These are phyloP conservation scores for Aurifilum marmelostoma DNA, from an alignment of 2,329 filamentous ascomycete genomes.

Conservation along the genomic window DNA sequence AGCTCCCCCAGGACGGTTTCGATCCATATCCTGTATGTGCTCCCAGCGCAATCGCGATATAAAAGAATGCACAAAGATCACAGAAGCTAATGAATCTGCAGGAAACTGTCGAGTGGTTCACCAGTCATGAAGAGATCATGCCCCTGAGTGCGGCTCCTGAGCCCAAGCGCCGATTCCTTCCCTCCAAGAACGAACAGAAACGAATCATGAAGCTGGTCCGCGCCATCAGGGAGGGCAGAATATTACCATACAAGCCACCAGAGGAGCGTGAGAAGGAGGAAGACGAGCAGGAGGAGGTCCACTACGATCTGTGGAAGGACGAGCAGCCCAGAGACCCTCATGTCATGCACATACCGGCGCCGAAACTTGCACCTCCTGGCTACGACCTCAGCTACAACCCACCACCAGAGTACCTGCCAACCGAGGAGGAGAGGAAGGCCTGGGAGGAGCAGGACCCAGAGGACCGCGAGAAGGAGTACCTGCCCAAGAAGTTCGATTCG, in stretches of 20 bases:
- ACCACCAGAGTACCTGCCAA: constrained; percentile 89
- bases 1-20: constrained; percentile 84
- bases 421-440: constrained; percentile 76
- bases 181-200: constrained; percentile 96
- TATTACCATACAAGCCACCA: constrained; percentile 83
- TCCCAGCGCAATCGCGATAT: no score
- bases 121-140: constrained; percentile 88
- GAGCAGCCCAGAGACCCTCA: constrained; percentile 82
- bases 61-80: no score
- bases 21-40: constrained; percentile 80
- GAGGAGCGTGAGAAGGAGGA: constrained; percentile 70
- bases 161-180: constrained; percentile 92
- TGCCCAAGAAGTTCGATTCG: constrained; percentile 81
- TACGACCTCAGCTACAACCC: constrained; percentile 98
- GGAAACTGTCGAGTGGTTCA: constrained; percentile 93
- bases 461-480: constrained; percentile 85
- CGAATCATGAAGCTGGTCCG: constrained; percentile 96
- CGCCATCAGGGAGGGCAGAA: constrained; percentile 91
- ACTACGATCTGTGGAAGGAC: constrained; percentile 94
- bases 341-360: constrained; percentile 91
- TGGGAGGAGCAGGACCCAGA: constrained; percentile 90
- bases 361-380: constrained; percentile 88
- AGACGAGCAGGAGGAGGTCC: constrained; percentile 69
- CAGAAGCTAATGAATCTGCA: constrained; percentile 38
- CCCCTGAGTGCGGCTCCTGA: constrained; percentile 92